Evolutionary conservation across 495 filamentous ascomycete species (phyloP).

Genomic region (Xylaria bambusicola): DNA sequence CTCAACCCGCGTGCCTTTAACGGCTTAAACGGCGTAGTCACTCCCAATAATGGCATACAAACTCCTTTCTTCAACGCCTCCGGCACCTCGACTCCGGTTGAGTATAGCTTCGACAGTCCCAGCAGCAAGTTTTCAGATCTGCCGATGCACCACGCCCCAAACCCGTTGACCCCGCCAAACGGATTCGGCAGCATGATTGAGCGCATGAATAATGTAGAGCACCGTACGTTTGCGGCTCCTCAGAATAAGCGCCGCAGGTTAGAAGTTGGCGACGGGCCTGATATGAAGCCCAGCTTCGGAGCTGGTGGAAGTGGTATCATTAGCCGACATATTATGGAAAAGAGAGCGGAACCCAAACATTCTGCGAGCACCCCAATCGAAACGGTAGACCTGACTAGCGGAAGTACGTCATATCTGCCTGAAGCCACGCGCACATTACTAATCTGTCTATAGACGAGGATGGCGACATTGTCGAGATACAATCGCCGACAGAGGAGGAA

Average conservation of each 20-base stretch:
- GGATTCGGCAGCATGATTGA: conserved; percentile 60
- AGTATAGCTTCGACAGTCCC: conserved; percentile 49
- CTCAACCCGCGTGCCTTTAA: conserved; percentile 40
- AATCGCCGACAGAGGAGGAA: conserved; percentile 53
- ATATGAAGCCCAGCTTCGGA: conserved; percentile 43
- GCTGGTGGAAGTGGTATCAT: conserved; percentile 57
- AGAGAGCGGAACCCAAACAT: conserved; percentile 49
- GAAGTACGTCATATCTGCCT: conserved; percentile 34
- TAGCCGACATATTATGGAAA: conserved; percentile 63
- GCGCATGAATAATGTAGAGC: conserved; percentile 68
- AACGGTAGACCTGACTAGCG: conserved; percentile 68
- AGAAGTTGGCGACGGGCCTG: conserved; percentile 46
- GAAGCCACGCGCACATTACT: conserved; percentile 6
- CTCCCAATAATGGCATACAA: conserved; percentile 12
- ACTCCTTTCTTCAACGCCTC: conserved; percentile 20
- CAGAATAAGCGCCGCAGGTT: conserved; percentile 65
- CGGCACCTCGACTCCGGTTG: conserved; percentile 22
- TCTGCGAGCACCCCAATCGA: conserved; percentile 32
- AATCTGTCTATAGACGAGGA: conserved; percentile 45
- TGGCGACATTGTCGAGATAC: conserved; percentile 53
- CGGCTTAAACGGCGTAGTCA: conserved; percentile 13
- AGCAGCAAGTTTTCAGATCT: conserved; percentile 18
- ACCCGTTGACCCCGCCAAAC: conserved; percentile 16
- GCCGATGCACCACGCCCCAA: conserved; percentile 14
- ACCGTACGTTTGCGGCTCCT: conserved; percentile 62